Percentiles rank a stretch among this genome's conserved stretches.
These are phyloP conservation scores for Phytophthora parvispora DNA, from an alignment of 352 stramenopile species.

Conservation along the genomic window DNA sequence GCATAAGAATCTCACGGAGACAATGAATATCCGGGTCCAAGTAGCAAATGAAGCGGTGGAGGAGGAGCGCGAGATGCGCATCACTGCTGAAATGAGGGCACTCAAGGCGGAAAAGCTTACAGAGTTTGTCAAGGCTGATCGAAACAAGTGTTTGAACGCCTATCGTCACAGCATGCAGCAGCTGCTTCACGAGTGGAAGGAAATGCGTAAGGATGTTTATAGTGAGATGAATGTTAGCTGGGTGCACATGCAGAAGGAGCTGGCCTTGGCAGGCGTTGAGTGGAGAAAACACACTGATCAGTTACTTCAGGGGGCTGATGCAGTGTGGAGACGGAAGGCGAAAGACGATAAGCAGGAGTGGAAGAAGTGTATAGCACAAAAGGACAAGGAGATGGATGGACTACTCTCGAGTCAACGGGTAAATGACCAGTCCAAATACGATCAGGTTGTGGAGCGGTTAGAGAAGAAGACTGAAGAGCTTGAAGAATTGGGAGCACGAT, in stretches of 20 bases:
- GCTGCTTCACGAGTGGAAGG: constrained; percentile 37
- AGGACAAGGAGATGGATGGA: constrained; percentile 62
- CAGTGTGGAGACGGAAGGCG: constrained; percentile 30
- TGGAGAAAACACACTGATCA: constrained; percentile 36
- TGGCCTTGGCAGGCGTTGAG: constrained; percentile 20
- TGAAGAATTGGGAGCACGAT: constrained; percentile 32
- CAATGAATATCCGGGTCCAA: constrained; percentile 41
- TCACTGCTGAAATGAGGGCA: constrained; percentile 27
- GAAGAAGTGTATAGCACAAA: constrained; percentile 47
- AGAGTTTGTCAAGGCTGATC: constrained; percentile 26
- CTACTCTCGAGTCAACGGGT: constrained; percentile 54
- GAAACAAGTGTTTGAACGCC: constrained; percentile 32
- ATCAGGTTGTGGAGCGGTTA: constrained; percentile 51
- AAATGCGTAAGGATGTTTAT: constrained; percentile 38
- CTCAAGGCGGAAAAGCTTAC: constrained; percentile 43
- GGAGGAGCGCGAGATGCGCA: constrained; percentile 40
- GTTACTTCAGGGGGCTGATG: constrained; percentile 27
- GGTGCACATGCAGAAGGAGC: constrained; percentile 43
- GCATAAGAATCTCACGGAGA: constrained; percentile 71
- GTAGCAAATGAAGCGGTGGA: constrained; percentile 38
- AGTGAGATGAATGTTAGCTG: constrained; percentile 46
- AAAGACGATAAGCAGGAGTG: constrained; percentile 59
- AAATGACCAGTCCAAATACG: constrained; percentile 70
- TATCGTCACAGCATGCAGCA: constrained; percentile 43
- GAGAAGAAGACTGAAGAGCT: constrained; percentile 54